Percentiles rank a stretch among this genome's conserved stretches.
Evolutionary conservation across 2,329 filamentous ascomycete genomes (phyloP).

Genomic region (Diaporthe velutina): DNA sequence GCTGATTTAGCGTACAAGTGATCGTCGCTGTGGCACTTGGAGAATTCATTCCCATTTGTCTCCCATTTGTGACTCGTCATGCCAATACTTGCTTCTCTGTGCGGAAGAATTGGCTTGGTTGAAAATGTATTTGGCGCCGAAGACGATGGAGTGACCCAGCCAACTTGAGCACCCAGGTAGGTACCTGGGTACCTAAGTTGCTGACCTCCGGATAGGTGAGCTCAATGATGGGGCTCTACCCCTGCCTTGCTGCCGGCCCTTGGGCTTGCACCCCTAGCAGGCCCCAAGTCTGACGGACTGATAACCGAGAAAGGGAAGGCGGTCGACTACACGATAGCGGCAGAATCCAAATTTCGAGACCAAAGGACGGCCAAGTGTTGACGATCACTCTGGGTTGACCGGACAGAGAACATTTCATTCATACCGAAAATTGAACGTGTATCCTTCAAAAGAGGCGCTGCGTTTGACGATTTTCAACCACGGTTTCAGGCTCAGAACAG

Average conservation of each 20-base stretch:
- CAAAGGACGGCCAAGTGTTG: not conserved
- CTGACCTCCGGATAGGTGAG: too few species aligned
- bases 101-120: too few species aligned
- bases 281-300: not conserved
- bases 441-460: not conserved
- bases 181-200: not conserved
- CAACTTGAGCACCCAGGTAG: not conserved
- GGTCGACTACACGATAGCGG: not conserved
- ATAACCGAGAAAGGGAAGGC: constrained; percentile 16
- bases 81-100: too few species aligned
- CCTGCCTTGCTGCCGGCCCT: too few species aligned
- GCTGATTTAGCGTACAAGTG: not conserved
- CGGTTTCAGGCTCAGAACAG: not conserved
- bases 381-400: not conserved
- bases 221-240: too few species aligned
- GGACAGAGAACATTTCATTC: not conserved
- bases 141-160: not conserved
- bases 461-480: not conserved
- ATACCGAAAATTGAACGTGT: not conserved
- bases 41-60: too few species aligned
- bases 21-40: not conserved
- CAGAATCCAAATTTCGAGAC: constrained; percentile 31
- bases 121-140: not conserved
- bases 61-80: too few species aligned
- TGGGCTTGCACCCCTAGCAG: too few species aligned